Base-by-base conservation (phyloP, 2,329 filamentous ascomycete genomes). In the Aureobasidium musti region DNA sequence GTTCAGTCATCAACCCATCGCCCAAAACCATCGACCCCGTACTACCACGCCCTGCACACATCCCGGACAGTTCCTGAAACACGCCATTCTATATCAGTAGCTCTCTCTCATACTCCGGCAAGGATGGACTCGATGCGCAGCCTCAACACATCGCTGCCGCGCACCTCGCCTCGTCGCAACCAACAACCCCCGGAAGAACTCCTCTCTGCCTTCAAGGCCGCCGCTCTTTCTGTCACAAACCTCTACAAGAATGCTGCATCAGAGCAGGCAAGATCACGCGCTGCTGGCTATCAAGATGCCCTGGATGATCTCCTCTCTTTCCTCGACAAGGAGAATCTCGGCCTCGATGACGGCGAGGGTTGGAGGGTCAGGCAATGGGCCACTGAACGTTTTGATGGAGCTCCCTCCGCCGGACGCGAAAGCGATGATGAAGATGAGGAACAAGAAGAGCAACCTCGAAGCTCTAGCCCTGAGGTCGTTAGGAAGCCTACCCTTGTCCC, bases 141-240 rank as follows among this genome's bases (percentile, higher is more conserved):
- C 66, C 79, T 88, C 53, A 87, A 87, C 70, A 86, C 82, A 35
- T 87, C 85, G 60, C 77, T 88, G 67, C 86, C 86, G n/a, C 78
- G 78, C 68, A 81, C 82, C 17, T 79, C 82, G 43, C 76, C 81
- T 13, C 72, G 73, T 30, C 72, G 72, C 49, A 71, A 72, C 52
- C 77, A 79, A 70, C 67, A 67, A 67, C 78, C 73, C 52, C 73
- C 69, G 68, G 71, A 73, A 43, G 76, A 82, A 74, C 87, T 97
- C 56, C 87, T 97, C 67, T 89, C 94, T 72, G 89, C 91, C 67
- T 99, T 99, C 84, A 95, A 92, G 78, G 88, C 90, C 19, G 95
- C 95, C 39, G 95, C 95, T 23, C 84, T 97, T 39, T 96, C 92
- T 6, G 93, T 98, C 65, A 98, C 95, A 56, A 97, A 96, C 74